phyloP scores from a whole-genome alignment of 78 protist genomes.

The Chrysochromulina tobinii region DNA sequence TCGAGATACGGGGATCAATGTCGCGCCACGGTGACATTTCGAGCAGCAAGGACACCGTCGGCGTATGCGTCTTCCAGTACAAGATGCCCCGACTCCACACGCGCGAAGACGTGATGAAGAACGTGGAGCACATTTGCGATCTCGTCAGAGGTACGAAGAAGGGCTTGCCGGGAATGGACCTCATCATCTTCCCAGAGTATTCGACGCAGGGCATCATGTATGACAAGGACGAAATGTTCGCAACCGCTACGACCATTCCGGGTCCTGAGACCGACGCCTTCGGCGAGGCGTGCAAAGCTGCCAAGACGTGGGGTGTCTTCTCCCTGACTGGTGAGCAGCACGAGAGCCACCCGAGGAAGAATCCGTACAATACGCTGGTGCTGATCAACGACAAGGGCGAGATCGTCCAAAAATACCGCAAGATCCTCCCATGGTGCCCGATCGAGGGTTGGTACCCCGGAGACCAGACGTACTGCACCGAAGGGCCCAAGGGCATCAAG shows the following conservation, averaged over 20 bases:
- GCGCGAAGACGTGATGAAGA: slow-evolving; percentile 20
- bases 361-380: slow-evolving; percentile 40
- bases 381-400: slow-evolving; percentile 43
- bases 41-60: slow-evolving; percentile 8
- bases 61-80: not conserved
- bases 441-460: slow-evolving; percentile 37
- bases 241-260: slow-evolving; percentile 16
- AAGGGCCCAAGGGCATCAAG: slow-evolving; percentile 43
- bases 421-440: slow-evolving; percentile 42
- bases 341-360: slow-evolving; percentile 31
- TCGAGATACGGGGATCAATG: not conserved
- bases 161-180: slow-evolving; percentile 31
- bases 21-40: slow-evolving; percentile 34
- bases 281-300: slow-evolving; percentile 13
- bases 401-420: slow-evolving; percentile 33
- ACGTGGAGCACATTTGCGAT: slow-evolving; percentile 21
- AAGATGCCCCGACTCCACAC: slow-evolving; percentile 44
- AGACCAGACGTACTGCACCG: not conserved
- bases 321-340: slow-evolving; percentile 35
- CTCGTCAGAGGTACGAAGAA: slow-evolving; percentile 1
- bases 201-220: slow-evolving; percentile 41
- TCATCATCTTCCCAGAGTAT: slow-evolving; percentile 41
- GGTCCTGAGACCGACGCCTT: slow-evolving; percentile 38
- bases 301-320: slow-evolving; percentile 32
- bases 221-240: slow-evolving; percentile 18